phyloP scores from a whole-genome alignment of 495 filamentous ascomycete species.

The Xylaria grammica region DNA sequence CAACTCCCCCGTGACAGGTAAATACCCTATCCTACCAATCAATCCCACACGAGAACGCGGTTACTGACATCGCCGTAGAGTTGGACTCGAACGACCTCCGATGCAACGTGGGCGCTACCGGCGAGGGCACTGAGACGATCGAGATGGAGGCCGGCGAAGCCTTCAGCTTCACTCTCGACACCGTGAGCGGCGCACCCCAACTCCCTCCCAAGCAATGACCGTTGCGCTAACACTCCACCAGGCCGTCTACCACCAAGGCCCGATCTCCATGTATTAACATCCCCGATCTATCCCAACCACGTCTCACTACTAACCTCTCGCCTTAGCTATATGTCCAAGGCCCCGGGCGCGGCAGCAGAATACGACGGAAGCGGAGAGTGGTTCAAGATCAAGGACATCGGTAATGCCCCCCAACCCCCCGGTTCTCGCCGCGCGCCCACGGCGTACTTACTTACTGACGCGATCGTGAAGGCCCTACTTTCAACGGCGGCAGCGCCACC shows the following conservation, averaged over 20 bases:
- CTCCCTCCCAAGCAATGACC: background rate
- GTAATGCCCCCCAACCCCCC: conserved; percentile 24
- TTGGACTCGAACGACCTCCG: conserved; percentile 52
- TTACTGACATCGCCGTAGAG: conserved; percentile 27
- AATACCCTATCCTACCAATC: conserved; percentile 1
- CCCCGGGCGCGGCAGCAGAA: conserved; percentile 42
- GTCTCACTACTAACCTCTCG: conserved; percentile 2
- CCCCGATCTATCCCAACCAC: background rate
- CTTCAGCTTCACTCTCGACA: conserved; percentile 48
- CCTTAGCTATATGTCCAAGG: conserved; percentile 49
- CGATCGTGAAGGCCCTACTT: conserved; percentile 22
- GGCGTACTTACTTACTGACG: background rate
- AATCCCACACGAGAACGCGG: background rate
- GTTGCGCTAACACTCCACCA: conserved; percentile 21
- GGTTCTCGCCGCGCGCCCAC: background rate
- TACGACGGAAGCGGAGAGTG: conserved; percentile 49
- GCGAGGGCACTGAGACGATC: conserved; percentile 41
- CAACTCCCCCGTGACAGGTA: conserved; percentile 57
- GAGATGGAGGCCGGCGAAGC: conserved; percentile 49
- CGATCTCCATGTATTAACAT: conserved; percentile 44
- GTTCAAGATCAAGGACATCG: conserved; percentile 50
- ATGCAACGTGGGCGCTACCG: conserved; percentile 58
- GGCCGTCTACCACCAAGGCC: conserved; percentile 59
- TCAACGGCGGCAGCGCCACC: conserved; percentile 32
- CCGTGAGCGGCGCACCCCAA: conserved; percentile 22